A percentile compares a stretch with the other conserved stretches of the same genome.
Conservation (phyloP, 169 alveolate genomes). For the Babesia sp. region DNA sequence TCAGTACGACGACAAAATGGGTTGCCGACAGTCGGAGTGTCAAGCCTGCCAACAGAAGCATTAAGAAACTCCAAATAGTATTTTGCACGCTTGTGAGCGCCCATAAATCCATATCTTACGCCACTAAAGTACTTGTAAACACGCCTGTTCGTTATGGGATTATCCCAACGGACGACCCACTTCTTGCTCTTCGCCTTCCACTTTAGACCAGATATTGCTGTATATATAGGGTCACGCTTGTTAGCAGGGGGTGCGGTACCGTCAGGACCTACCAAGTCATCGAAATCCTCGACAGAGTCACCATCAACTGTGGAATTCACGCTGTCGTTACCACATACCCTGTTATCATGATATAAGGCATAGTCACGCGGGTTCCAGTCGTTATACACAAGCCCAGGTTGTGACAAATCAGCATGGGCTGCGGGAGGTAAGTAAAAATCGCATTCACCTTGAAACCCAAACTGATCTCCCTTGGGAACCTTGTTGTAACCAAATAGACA, state of each 20-base stretch:
- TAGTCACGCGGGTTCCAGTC: constrained; percentile 17
- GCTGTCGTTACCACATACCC: constrained; percentile 15
- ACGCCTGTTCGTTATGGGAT: constrained; percentile 67
- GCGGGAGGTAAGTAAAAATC: constrained; percentile 30
- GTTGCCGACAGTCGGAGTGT: constrained; percentile 57
- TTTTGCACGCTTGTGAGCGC: constrained; percentile 69
- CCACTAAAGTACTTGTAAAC: constrained; percentile 70
- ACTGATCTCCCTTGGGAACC: constrained; percentile 10
- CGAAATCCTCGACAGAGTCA: constrained; percentile 39
- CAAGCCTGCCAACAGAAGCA: constrained; percentile 64
- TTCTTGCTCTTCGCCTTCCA: constrained; percentile 71
- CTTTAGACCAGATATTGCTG: constrained; percentile 64
- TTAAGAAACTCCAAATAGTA: constrained; percentile 64
- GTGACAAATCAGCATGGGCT: constrained; percentile 5
- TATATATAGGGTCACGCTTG: constrained; percentile 67
- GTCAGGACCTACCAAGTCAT: constrained; percentile 40
- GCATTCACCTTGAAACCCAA: neutral
- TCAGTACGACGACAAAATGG: constrained; percentile 69
- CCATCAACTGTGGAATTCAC: constrained; percentile 52
- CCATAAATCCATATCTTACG: constrained; percentile 63
- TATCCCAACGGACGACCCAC: constrained; percentile 72
- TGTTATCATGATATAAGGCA: constrained; percentile 3
- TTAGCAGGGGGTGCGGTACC: constrained; percentile 67
- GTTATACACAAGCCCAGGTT: neutral
- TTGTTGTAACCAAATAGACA: constrained; percentile 1